Evolutionary conservation across 2,329 filamentous ascomycete species (phyloP).

Genomic region (Penicillium sp.): DNA sequence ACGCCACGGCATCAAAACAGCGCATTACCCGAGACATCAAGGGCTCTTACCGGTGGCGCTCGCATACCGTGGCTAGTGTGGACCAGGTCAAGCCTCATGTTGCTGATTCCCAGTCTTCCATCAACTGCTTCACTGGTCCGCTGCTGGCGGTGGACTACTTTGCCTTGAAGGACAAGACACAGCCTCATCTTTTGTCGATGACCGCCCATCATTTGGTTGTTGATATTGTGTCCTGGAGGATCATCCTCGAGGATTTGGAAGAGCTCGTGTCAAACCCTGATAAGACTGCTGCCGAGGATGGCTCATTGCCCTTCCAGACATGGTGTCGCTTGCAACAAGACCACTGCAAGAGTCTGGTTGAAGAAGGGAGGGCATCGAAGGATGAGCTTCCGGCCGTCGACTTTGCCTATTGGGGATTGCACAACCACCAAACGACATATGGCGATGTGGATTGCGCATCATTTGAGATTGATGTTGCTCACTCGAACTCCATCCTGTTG

Average conservation of each 20-base stretch:
- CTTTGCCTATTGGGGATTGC: conserved; percentile 34
- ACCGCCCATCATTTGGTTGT: conserved; percentile 38
- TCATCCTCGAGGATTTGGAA: conserved; percentile 38
- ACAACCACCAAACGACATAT: conserved; percentile 28
- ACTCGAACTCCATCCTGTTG: conserved; percentile 26
- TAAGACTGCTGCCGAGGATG: conserved; percentile 15
- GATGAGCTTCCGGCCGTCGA: conserved; percentile 28
- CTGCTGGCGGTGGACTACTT: conserved; percentile 43
- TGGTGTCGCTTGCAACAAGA: conserved; percentile 34
- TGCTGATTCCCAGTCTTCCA: conserved; percentile 28
- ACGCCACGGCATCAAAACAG: conserved; percentile 21
- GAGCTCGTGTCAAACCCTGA: conserved; percentile 31
- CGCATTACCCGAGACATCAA: conserved; percentile 27
- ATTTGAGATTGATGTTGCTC: conserved; percentile 30
- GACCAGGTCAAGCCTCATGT: conserved; percentile 24
- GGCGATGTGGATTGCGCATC: conserved; percentile 33
- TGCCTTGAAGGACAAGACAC: conserved; percentile 28
- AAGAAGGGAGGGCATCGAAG: conserved; percentile 12
- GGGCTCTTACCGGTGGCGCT: conserved; percentile 26
- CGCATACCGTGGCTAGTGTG: conserved; percentile 17
- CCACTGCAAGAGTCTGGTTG: conserved; percentile 14
- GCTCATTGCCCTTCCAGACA: conserved; percentile 34
- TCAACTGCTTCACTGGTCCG: conserved; percentile 36
- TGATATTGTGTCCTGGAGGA: conserved; percentile 40
- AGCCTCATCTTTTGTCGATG: conserved; percentile 29